A percentile compares a stretch with the other conserved stretches of the same genome.
Evolutionary conservation across 1,284 basidiomycete genomes (phyloP).

Genomic region (Malassezia restricta): DNA sequence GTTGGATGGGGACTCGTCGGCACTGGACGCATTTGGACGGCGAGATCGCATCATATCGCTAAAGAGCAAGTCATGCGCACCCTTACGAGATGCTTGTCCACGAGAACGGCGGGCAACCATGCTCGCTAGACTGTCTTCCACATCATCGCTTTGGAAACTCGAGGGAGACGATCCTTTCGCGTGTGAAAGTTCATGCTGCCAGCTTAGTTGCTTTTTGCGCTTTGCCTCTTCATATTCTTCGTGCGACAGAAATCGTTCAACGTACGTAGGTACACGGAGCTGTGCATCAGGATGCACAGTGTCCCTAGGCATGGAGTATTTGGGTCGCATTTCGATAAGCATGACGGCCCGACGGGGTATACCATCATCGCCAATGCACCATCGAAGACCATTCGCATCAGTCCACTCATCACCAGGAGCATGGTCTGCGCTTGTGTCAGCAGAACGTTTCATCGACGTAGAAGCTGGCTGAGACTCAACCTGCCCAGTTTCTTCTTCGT

Average conservation of each 20-base stretch:
- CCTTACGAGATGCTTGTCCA: neutral
- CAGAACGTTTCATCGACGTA: conserved; percentile 18
- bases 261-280: conserved; percentile 24
- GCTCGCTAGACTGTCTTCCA: conserved; percentile 16
- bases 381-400: conserved; percentile 32
- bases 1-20: conserved; percentile 4
- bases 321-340: conserved; percentile 32
- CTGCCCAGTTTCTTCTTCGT: neutral
- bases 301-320: conserved; percentile 37
- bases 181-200: conserved; percentile 22
- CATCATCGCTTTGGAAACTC: conserved; percentile 6
- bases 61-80: conserved; percentile 4
- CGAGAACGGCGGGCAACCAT: conserved; percentile 7
- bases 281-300: conserved; percentile 34
- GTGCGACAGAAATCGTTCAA: conserved; percentile 29
- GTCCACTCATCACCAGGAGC: conserved; percentile 36
- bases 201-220: conserved; percentile 25
- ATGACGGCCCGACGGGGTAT: conserved; percentile 20
- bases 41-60: conserved; percentile 1
- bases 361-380: conserved; percentile 31
- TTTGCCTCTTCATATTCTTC: conserved; percentile 34
- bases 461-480: neutral
- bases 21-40: neutral
- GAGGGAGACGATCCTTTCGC: neutral
- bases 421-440: conserved; percentile 28